A percentile compares a stretch with the other conserved stretches of the same genome.
These are phyloP conservation scores for Cyberlindnera sargentensis DNA, from an alignment of 805 yeast species.

Conservation along the genomic window DNA sequence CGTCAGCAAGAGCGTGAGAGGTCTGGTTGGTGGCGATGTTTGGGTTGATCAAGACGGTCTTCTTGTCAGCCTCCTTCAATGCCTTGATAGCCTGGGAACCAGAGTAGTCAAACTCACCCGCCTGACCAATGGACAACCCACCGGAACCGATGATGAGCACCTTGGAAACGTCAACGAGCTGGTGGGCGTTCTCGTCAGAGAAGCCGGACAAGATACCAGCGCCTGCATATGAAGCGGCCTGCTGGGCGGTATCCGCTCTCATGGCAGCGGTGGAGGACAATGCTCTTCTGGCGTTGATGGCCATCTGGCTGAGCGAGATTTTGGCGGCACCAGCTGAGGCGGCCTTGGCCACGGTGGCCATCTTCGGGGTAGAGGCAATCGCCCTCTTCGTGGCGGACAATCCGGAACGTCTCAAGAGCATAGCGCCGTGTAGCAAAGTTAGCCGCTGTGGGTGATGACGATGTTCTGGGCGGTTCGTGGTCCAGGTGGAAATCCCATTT, in stretches of 20 bases:
- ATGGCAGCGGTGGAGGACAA: conserved; percentile 16
- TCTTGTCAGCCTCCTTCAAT: conserved; percentile 79
- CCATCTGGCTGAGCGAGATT: conserved; percentile 3
- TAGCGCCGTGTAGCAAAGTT: not conserved
- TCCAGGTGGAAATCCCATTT: too few relatives aligned
- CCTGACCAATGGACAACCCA: conserved; percentile 95
- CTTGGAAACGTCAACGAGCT: conserved; percentile 75
- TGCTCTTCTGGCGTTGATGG: conserved; percentile 5
- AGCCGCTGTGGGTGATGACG: too few relatives aligned
- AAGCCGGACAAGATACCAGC: conserved; percentile 52
- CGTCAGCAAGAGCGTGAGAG: conserved; percentile 91
- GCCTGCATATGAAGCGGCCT: conserved; percentile 45
- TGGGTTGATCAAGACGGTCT: conserved; percentile 85
- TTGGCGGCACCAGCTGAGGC: conserved; percentile 4
- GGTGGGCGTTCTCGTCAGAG: conserved; percentile 52
- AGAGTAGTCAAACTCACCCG: conserved; percentile 96
- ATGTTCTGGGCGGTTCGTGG: too few relatives aligned
- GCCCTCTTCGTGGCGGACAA: conserved; percentile 22
- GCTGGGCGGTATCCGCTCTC: conserved; percentile 13
- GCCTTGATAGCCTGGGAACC: conserved; percentile 98
- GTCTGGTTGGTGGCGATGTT: conserved; percentile 97
- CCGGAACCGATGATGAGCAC: conserved; percentile 96
- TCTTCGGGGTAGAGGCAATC: conserved; percentile 12
- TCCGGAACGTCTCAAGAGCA: conserved; percentile 24
- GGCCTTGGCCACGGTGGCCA: conserved; percentile 6